These are phyloP conservation scores for Cutaneotrichosporon mucoides DNA, from an alignment of 1,284 basidiomycete genomes.

Conservation along the genomic window DNA sequence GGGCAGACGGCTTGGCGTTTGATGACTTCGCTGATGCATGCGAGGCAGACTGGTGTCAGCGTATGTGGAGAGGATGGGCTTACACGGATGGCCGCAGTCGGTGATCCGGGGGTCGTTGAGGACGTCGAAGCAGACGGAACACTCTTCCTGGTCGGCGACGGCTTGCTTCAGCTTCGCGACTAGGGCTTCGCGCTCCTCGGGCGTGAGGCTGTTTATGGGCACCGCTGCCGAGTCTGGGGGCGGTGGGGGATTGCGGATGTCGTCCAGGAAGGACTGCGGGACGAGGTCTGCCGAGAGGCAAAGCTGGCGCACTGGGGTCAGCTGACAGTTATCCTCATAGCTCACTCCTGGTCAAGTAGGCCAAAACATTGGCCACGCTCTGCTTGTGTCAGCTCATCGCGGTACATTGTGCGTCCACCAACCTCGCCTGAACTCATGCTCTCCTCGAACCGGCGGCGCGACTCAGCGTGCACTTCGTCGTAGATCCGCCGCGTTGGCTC, in stretches of 20 bases:
- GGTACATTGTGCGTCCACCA: neutral
- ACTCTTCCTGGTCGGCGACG: constrained; percentile 79
- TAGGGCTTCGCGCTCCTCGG: constrained; percentile 51
- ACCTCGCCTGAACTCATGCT: constrained; percentile 52
- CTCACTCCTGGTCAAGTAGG: constrained; percentile 68
- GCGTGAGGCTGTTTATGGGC: constrained; percentile 21
- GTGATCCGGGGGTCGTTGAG: constrained; percentile 71
- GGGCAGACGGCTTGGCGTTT: constrained; percentile 68
- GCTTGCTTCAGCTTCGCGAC: constrained; percentile 62
- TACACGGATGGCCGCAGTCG: constrained; percentile 65
- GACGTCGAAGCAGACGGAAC: constrained; percentile 64
- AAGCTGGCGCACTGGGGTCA: constrained; percentile 64
- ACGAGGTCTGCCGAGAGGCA: constrained; percentile 74
- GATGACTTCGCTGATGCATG: constrained; percentile 58
- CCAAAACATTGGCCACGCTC: constrained; percentile 60
- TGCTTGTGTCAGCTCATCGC: constrained; percentile 3
- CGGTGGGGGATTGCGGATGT: constrained; percentile 52
- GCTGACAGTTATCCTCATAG: neutral
- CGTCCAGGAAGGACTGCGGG: constrained; percentile 68
- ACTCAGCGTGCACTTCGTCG: constrained; percentile 65
- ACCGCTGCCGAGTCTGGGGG: constrained; percentile 37
- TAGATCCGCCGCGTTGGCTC: constrained; percentile 67
- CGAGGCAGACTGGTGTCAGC: constrained; percentile 56
- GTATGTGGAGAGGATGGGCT: constrained; percentile 1
- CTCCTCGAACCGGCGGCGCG: constrained; percentile 60